These are phyloP conservation scores for Aurantiochytrium sp. DNA, from an alignment of 108 stramenopile species.

Conservation along the genomic window DNA sequence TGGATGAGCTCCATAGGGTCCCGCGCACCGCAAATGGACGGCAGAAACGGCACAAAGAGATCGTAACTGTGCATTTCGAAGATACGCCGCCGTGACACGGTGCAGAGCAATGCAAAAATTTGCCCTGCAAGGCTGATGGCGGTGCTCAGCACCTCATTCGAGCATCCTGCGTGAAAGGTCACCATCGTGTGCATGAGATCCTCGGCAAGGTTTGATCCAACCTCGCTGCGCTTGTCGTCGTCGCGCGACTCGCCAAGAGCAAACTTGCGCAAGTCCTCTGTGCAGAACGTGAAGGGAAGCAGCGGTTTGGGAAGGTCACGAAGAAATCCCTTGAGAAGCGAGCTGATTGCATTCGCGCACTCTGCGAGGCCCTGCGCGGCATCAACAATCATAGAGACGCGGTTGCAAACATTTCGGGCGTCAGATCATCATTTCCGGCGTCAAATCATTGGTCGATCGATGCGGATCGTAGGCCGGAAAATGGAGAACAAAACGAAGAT, in stretches of 20 bases:
- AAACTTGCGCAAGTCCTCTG: background rate
- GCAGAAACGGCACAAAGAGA: background rate
- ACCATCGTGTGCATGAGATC: constrained; percentile 1
- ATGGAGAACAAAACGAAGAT: background rate
- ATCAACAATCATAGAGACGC: background rate
- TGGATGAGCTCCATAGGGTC: background rate
- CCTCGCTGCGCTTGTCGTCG: background rate
- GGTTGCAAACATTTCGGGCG: too few relatives aligned
- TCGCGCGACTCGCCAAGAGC: background rate
- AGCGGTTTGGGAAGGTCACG: background rate
- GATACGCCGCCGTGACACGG: background rate
- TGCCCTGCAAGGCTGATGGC: background rate
- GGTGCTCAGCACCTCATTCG: background rate
- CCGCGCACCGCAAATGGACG: constrained; percentile 7
- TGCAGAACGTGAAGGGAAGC: background rate
- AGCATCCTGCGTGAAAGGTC: background rate
- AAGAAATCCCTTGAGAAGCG: background rate
- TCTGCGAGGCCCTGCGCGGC: background rate
- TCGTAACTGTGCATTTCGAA: constrained; percentile 7
- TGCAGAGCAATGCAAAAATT: background rate
- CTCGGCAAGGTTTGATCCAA: background rate
- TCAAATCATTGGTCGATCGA: too few relatives aligned
- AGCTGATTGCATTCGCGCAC: background rate
- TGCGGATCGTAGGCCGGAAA: too few relatives aligned
- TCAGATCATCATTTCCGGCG: too few relatives aligned